Base-by-base conservation (phyloP, 106 monocot genomes). In the Dioscorea zingiberensis region DNA sequence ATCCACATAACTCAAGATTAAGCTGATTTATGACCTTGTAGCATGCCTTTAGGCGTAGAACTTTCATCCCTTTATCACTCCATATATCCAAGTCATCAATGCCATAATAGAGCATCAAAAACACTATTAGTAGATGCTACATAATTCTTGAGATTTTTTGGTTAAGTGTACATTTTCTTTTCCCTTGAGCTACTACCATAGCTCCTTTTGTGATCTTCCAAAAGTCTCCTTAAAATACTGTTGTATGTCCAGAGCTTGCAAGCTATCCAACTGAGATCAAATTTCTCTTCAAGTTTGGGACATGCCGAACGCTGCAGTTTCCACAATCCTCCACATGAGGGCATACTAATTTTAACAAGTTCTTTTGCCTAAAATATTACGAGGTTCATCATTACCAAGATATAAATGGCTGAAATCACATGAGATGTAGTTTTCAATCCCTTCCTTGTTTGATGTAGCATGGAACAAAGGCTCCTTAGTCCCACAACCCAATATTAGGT, bases 111-210 rank as follows among this genome's bases (percentile, higher is more conserved):
- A n/a, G n/a, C n/a, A n/a, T n/a, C n/a, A n/a, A n/a, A n/a, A n/a
- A n/a, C n/a, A n/a, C n/a, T n/a, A n/a, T n/a, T n/a, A n/a, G n/a
- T n/a, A n/a, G n/a, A n/a, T n/a, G n/a, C n/a, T n/a, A n/a, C n/a
- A n/a, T n/a, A n/a, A n/a, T n/a, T n/a, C 47, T 10, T 56, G 30
- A 13, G 7, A 21, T 23, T 23, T 24, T n/a, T 10, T n/a, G 4
- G 56, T 57, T 21, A 15, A 66, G 65, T 27, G 65, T 66, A 23
- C 65, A 25, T 15, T 25, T 2, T 18, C 53, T 66, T 7, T 23
- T n/a, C n/a, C n/a, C n/a, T n/a, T n/a, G n/a, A n/a, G n/a, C n/a
- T n/a, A n/a, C n/a, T n/a, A n/a, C n/a, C n/a, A n/a, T n/a, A n/a
- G n/a, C n/a, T n/a, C n/a, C n/a, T n/a, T n/a, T n/a, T n/a, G n/a